Conservation (phyloP, 2,329 filamentous ascomycete genomes). For the Cytospora paraplurivora region DNA sequence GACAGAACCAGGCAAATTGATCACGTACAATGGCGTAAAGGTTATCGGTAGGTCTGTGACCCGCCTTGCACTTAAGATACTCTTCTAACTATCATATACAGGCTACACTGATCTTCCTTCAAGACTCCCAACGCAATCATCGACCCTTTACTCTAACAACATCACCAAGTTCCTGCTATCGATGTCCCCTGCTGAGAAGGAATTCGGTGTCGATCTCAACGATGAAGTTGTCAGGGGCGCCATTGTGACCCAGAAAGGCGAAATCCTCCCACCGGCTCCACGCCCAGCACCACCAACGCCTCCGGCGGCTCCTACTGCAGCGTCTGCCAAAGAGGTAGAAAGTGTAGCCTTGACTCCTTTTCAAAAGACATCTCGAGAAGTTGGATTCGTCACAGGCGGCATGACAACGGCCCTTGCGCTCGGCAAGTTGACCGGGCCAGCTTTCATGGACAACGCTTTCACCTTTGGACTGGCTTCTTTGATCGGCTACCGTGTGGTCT, state of each 20-base stretch:
- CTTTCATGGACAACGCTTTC: conserved; percentile 88
- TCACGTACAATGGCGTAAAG: conserved; percentile 75
- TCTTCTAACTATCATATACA: conserved; percentile 35
- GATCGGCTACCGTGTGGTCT: conserved; percentile 85
- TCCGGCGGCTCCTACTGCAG: conserved; percentile 53
- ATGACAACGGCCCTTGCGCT: conserved; percentile 76
- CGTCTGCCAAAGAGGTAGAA: conserved; percentile 57
- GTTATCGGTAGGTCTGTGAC: conserved; percentile 66
- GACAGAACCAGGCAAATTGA: conserved; percentile 72
- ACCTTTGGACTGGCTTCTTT: conserved; percentile 82
- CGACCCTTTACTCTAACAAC: conserved; percentile 90
- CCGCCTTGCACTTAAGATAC: background rate
- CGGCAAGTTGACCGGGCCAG: conserved; percentile 76
- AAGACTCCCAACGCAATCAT: conserved; percentile 83
- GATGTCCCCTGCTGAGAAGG: conserved; percentile 74
- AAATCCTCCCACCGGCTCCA: conserved; percentile 74
- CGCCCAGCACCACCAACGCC: conserved; percentile 64
- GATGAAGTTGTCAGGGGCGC: conserved; percentile 86
- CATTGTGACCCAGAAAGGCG: conserved; percentile 78
- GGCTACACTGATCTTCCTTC: conserved; percentile 88
- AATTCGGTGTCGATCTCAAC: conserved; percentile 76
- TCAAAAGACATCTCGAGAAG: conserved; percentile 77
- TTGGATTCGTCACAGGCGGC: conserved; percentile 71
- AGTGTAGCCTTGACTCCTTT: conserved; percentile 75
- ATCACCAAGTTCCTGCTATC: conserved; percentile 87